These are phyloP conservation scores for Carnegiea gigantea DNA, from an alignment of 179 eudicot species.

Conservation along the genomic window DNA sequence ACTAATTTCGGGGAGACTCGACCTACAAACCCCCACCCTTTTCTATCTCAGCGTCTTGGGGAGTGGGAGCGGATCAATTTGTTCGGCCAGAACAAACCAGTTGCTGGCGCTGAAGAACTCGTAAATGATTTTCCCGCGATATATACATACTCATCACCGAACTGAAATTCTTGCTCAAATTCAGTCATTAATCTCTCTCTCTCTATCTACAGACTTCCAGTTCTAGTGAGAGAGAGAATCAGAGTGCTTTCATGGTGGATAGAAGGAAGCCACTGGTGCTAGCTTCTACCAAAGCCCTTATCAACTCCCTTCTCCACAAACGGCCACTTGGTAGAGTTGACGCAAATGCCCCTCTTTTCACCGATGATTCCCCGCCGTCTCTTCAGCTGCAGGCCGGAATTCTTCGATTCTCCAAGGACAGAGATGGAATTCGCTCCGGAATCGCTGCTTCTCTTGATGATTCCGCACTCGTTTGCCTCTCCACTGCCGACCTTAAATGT, in stretches of 20 bases:
- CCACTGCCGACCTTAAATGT: slow-evolving; percentile 59
- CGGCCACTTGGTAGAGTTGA: slow-evolving; percentile 2
- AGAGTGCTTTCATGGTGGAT: slow-evolving; percentile 42
- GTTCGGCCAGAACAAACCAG: neutral
- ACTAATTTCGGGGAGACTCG: too few species aligned
- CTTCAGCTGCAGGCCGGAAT: slow-evolving; percentile 63
- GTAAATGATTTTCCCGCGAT: neutral
- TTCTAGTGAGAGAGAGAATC: neutral
- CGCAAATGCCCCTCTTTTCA: slow-evolving; percentile 15
- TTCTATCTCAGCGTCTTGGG: neutral
- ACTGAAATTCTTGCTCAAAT: neutral
- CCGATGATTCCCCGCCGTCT: slow-evolving; percentile 20
- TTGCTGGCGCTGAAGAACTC: neutral
- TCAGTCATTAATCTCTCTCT: neutral
- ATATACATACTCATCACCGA: neutral
- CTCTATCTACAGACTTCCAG: too few species aligned
- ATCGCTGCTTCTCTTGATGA: slow-evolving; percentile 40
- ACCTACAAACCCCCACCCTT: too few species aligned
- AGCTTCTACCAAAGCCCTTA: slow-evolving; percentile 79
- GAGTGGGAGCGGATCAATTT: neutral
- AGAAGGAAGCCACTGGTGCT: slow-evolving; percentile 85
- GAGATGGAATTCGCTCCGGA: slow-evolving; percentile 21
- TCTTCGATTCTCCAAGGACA: slow-evolving; percentile 41
- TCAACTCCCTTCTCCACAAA: slow-evolving; percentile 45
- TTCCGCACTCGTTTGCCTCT: slow-evolving; percentile 69